A percentile compares a stretch with the other conserved stretches of the same genome.
phyloP scores from a whole-genome alignment of 2,329 filamentous ascomycete genomes.

The Zopfia rhizophila region DNA sequence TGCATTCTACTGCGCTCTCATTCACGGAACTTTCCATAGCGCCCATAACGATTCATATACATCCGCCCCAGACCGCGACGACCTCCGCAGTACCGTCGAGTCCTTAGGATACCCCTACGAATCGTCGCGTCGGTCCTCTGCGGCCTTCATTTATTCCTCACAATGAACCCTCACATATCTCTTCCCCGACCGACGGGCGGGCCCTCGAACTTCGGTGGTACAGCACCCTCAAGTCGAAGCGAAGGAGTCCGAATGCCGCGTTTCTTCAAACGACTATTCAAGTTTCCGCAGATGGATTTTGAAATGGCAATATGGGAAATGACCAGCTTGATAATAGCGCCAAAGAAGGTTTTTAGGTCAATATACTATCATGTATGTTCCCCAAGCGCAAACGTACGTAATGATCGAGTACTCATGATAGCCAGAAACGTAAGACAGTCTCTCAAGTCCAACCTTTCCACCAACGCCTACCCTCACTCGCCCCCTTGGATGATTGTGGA shows the following conservation, averaged over 20 bases:
- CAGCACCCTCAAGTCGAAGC: conserved; percentile 60
- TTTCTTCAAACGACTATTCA: conserved; percentile 76
- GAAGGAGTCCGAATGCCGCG: conserved; percentile 70
- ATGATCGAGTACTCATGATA: conserved; percentile 5
- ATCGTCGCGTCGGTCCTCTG: neutral
- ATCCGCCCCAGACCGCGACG: too few relatives aligned
- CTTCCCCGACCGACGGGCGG: conserved; percentile 67
- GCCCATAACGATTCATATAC: too few relatives aligned
- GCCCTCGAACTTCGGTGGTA: conserved; percentile 63
- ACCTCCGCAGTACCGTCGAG: too few relatives aligned
- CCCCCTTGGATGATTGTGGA: too few relatives aligned
- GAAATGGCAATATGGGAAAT: conserved; percentile 80
- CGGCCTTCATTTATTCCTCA: too few relatives aligned
- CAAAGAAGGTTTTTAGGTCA: conserved; percentile 76
- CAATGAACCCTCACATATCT: conserved; percentile 70
- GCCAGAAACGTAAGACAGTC: conserved; percentile 52
- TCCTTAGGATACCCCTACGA: too few relatives aligned
- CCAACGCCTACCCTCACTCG: too few relatives aligned
- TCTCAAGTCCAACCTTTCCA: neutral
- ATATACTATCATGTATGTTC: conserved; percentile 73
- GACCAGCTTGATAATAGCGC: conserved; percentile 73
- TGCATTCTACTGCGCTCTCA: too few relatives aligned
- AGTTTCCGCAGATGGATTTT: conserved; percentile 79
- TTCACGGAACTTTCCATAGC: too few relatives aligned
- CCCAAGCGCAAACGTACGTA: neutral